Base-by-base conservation (phyloP, 768 basidiomycete genomes). In the Russula compacta region DNA sequence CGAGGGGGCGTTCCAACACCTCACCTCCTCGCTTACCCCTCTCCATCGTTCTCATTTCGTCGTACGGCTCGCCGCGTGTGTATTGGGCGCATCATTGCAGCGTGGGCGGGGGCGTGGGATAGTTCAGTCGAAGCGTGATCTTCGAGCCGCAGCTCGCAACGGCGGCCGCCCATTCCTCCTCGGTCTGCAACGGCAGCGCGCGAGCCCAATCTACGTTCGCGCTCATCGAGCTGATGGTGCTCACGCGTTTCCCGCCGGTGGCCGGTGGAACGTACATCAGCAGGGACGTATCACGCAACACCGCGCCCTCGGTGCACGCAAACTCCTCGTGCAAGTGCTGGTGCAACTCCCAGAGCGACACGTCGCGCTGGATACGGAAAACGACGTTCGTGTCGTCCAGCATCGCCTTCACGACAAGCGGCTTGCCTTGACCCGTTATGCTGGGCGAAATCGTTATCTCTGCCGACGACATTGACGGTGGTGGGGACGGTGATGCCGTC, bases 291-390 rank as follows among this genome's bases (percentile, higher is more conserved):
- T 77, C 73, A 0, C 77, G 77, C 24, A 89, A 78, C 12, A 77
- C 74, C 46, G 83, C 65, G 51, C 78, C 78, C 69, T 84, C 85
- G 66, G 83, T 80, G 24, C 77, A 75, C n/a, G 79, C 77, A 68
- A 90, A 84, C 67, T 88, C 89, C 56, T 84, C 81, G 63, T 80
- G 79, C 29, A 91, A 73, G 51, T 80, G 78, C 54, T 73, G 73
- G 60, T 84, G 83, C 15, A 89, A 67, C 48, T 83, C 82, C 17
- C 71, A 66, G 58, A 83, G 78, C n/a, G 77, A 47, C 60, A 76
- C 74, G 44, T 75, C 72, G 63, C 76, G 77, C 12, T 80, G 71
- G 8, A 79, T 71, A 47, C 85, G 83, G 52, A 90, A 77, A 61
- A 86, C 72, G 67, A 90, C 77, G 63, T 86, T 84, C 32, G 79